Evolutionary conservation across 192 early-diverging fungal genomes (phyloP), one percentile per base, ranked within the genome.

Genomic region (Phlyctochytrium bullatum): DNA sequence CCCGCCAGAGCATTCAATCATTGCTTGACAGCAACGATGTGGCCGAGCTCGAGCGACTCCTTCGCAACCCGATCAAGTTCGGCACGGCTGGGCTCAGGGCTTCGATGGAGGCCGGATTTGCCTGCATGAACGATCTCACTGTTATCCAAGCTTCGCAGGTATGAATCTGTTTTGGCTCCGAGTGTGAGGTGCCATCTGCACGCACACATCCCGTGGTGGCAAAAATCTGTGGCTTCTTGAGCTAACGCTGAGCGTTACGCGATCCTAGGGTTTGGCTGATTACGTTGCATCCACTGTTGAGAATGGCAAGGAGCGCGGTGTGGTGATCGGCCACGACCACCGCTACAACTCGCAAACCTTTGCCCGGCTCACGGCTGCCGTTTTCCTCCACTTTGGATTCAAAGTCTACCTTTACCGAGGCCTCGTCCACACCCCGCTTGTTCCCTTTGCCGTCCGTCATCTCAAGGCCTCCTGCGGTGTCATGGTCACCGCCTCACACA

Each of bases 401-500:
- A 85, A 85, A 61, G 95, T 96, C 30, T 88, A 88, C 80, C 88
- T 85, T 40, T 95, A 87, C 69, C 79, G 78, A 29, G 73, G 76
- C 25, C 72, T 92, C 10, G 91, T 92, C 12, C 91, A 90, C 67
- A 98, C 95, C 0, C 95, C 95, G 17, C 73, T 91, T 77, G 90
- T 92, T 65, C 92, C 95, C 12, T 98, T 90, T 83, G 88, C 88
- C n/a, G 88, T 96, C 57, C 88, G 88, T 66, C 78, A 78, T 25
- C 69, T 90, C 29, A 73, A 76, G 2, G 89, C 91, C 0, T 82
- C 88, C 20, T 88, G 87, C 59, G 95, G 95, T 59, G 89, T 98
- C 71, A 98, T 98, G 95, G 89, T 98, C 61, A 98, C 95, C 3
- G 95, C 95, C 52, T 95, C 92, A n/a, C 72, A 88, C 76, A 96